These are phyloP conservation scores for Casaregolazyma lundiana DNA, from an alignment of 1,139 yeast species.

Conservation along the genomic window DNA sequence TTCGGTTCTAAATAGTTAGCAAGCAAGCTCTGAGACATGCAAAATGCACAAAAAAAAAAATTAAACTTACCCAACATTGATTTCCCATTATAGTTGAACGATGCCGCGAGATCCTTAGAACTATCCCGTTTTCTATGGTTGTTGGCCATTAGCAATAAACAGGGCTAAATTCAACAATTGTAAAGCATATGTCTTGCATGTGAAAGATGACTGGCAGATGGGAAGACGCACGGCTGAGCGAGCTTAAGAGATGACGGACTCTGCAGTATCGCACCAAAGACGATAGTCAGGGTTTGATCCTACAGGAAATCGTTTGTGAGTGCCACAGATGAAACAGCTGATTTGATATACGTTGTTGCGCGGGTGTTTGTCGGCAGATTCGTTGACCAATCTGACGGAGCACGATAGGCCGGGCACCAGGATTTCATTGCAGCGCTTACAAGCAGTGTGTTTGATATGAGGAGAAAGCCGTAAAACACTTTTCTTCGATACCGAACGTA, in stretches of 20 bases:
- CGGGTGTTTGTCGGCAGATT: conserved; percentile 24
- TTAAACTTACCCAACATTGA: not conserved
- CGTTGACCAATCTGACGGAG: conserved; percentile 30
- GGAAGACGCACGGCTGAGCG: not conserved
- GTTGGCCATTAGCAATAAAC: not conserved
- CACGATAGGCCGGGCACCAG: conserved; percentile 47
- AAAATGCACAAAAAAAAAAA: not conserved
- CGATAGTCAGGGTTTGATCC: conserved; percentile 35
- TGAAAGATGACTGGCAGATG: not conserved
- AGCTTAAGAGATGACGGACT: not conserved
- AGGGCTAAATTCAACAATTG: not conserved
- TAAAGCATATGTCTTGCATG: not conserved
- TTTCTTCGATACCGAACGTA: conserved; percentile 51
- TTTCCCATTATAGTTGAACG: not conserved
- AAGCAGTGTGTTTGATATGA: conserved; percentile 52
- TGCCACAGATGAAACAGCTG: conserved; percentile 35
- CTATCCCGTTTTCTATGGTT: not conserved
- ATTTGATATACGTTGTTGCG: conserved; percentile 31
- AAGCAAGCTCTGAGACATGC: not conserved
- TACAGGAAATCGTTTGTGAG: conserved; percentile 36
- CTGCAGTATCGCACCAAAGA: conserved; percentile 23
- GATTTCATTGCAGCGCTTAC: conserved; percentile 53
- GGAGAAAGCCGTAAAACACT: conserved; percentile 61
- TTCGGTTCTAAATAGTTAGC: not conserved
- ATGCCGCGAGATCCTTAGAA: not conserved